Evolutionary conservation across 768 basidiomycete genomes (phyloP).

Genomic region (Lactarius indigo): DNA sequence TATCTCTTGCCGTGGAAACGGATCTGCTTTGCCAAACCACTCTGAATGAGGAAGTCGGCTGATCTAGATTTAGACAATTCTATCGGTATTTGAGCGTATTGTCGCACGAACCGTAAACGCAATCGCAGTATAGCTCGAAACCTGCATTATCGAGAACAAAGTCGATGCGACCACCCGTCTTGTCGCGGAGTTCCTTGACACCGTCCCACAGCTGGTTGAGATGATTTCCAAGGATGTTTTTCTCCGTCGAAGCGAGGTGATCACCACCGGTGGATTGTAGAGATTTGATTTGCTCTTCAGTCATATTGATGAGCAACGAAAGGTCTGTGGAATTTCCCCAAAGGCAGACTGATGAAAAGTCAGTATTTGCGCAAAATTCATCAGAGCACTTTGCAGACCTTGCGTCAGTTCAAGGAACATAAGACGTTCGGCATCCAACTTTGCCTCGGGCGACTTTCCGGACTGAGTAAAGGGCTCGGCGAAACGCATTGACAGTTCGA

Average conservation of each 20-base stretch:
- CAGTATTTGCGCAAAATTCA: constrained; percentile 3
- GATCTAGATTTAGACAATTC: constrained; percentile 24
- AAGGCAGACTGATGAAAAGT: constrained; percentile 61
- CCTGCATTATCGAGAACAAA: constrained; percentile 89
- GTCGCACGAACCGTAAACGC: constrained; percentile 64
- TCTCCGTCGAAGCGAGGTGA: constrained; percentile 90
- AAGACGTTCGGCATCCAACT: constrained; percentile 67
- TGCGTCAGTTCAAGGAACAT: constrained; percentile 94
- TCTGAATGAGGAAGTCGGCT: constrained; percentile 94
- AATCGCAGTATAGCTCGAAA: constrained; percentile 83
- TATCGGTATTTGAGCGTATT: not conserved
- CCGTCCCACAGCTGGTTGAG: constrained; percentile 67
- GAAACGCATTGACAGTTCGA: constrained; percentile 90
- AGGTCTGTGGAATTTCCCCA: constrained; percentile 98
- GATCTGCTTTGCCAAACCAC: constrained; percentile 77
- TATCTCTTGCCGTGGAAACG: constrained; percentile 96
- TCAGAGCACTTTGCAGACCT: constrained; percentile 42
- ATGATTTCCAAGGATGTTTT: constrained; percentile 92
- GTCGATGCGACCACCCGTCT: constrained; percentile 38
- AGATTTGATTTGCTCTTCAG: constrained; percentile 93
- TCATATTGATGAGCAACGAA: constrained; percentile 95
- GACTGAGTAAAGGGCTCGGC: constrained; percentile 74
- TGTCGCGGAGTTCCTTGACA: constrained; percentile 52
- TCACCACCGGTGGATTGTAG: constrained; percentile 98
- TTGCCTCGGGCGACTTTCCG: constrained; percentile 47